Evolutionary conservation across 2,329 filamentous ascomycete species (phyloP), one percentile per base, ranked within the genome.

Genomic region (Diaporthe nobilis): DNA sequence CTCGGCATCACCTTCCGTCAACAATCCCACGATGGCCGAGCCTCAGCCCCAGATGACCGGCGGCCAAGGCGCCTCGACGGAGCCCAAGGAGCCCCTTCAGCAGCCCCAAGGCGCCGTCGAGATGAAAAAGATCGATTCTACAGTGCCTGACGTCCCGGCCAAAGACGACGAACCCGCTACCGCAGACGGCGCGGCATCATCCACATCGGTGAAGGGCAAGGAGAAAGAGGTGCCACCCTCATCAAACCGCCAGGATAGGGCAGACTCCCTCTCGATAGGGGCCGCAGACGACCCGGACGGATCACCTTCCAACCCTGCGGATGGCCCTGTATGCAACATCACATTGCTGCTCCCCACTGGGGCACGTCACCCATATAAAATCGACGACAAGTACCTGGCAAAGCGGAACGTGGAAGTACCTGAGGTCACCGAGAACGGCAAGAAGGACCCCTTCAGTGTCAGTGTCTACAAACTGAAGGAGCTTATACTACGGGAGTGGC

Each of bases 401-500:
- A 95, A 96, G 84, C 91, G 95, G 76, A 94, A 93, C 79, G 94
- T 98, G 72, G 90, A 90, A 65, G 91, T 97, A 1, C 93, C 95
- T 28, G 92, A 93, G 44, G 85, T 90, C 78, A 90, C 88, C 13
- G 88, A 90, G 75, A 82, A 84, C 37, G 92, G 91, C 44, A 88
- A 85, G 77, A 89, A 90, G 78, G 95, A 98, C 82, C 95, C 95
- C 1, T 96, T 95, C 82, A 94, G 93, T 82, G 95, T 98, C 85
- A 98, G 94, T 79, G 93, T 98, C 70, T 98, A 98, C 83, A 98
- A 95, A 4, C 87, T 98, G 78, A 98, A 98, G 85, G 95, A 98
- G 86, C 87, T 98, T 81, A 98, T 98, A 82, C 90, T 97, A 87
- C 90, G 95, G 80, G 96, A 98, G 83, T 98, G 96, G 96, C 90